Base-by-base conservation (phyloP, 192 early-diverging fungal genomes). In the Mortierella alpina region DNA sequence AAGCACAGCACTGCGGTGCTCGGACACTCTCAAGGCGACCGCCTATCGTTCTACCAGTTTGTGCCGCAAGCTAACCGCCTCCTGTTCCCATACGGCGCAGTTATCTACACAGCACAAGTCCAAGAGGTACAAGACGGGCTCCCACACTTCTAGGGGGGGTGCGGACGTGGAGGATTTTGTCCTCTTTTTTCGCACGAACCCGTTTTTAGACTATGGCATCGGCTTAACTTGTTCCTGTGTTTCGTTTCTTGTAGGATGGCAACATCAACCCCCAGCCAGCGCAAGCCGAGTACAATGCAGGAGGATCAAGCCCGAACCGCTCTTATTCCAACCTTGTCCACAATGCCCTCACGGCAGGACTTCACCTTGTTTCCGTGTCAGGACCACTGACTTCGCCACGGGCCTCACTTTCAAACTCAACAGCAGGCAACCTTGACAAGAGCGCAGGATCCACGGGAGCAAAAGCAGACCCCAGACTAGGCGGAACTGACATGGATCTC, bases 401-500 rank as follows among this genome's bases (percentile, higher is more conserved):
- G 23, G n/a, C 74, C 1, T 64, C 72, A 4, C 20, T 57, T 13
- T 66, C 80, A 15, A 49, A 49, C 31, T 66, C 72, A 49, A 42
- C 62, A 7, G 41, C 76, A 17, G 68, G 68, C 6, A 56, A 47
- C 39, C 51, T 68, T 22, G 65, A 68, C 50, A 80, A 72, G 13
- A 55, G 55, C 17, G n/a, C 59, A 23, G 62, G 45, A 22, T 65
- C 69, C 10, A 20, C 73, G 51, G 60, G 60, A 15, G 56, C 67
- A 10, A 78, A 82, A 55, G 18, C 66, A 15, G 91, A 93, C 63
- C 85, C 90, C 10, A 88, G 91, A 61, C 69, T 93, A 18, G 90
- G 90, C 17, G 90, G 89, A 8, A 51, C 62, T n/a, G 50, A 84
- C 23, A 45, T 57, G n/a, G 62, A 90, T 63, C 67, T 86, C 5